phyloP scores from a whole-genome alignment of 2,329 filamentous ascomycete species.

The Nemania sp. region DNA sequence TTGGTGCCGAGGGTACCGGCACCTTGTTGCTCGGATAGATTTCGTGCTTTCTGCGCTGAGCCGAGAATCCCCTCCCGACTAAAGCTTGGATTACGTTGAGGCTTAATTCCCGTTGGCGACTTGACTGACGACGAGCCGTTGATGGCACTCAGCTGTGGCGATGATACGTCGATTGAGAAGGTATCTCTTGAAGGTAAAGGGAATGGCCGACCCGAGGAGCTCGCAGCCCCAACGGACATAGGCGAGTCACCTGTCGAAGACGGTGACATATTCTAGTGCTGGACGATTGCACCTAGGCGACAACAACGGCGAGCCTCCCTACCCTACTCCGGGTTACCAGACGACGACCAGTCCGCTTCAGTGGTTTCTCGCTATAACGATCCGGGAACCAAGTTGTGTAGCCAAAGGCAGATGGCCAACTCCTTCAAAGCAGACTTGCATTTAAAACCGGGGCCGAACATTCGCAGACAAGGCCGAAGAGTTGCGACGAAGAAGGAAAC shows the following conservation, averaged over 20 bases:
- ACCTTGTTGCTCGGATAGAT: conserved; percentile 53
- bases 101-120: conserved; percentile 55
- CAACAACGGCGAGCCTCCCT: conserved; percentile 47
- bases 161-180: conserved; percentile 55
- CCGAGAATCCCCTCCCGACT: conserved; percentile 60
- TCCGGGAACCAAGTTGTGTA: conserved; percentile 31
- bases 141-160: conserved; percentile 48
- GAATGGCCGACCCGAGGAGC: conserved; percentile 48
- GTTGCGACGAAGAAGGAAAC: conserved; percentile 33
- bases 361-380: conserved; percentile 1
- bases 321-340: conserved; percentile 29
- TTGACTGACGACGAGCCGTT: conserved; percentile 53
- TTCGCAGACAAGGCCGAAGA: conserved; percentile 22
- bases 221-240: conserved; percentile 47
- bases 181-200: conserved; percentile 52
- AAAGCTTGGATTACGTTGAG: conserved; percentile 54
- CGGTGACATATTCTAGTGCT: conserved; percentile 50
- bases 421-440: conserved; percentile 33
- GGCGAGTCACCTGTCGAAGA: conserved; percentile 60
- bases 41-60: conserved; percentile 57
- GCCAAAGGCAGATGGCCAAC: conserved; percentile 31
- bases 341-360: conserved; percentile 24
- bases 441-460: conserved; percentile 34
- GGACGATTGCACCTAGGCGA: conserved; percentile 54
- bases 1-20: conserved; percentile 37